Evolutionary conservation across 352 stramenopile genomes (phyloP).

Genomic region (Albugo candida): DNA sequence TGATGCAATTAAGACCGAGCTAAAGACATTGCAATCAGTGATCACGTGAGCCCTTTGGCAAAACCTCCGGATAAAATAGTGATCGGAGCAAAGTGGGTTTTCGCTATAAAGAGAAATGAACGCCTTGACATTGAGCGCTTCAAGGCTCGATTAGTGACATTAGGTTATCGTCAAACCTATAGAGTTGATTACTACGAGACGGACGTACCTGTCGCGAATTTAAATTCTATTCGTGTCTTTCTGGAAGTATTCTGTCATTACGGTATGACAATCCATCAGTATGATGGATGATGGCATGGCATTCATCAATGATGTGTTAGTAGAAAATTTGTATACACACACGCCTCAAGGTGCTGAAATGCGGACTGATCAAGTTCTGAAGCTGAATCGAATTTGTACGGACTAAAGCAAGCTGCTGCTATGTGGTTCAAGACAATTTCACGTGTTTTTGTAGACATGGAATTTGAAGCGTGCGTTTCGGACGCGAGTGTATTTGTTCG

Average conservation of each 20-base stretch:
- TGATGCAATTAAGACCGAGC: slow-evolving; percentile 4
- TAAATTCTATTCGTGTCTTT: slow-evolving; percentile 5
- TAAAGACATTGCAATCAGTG: slow-evolving; percentile 3
- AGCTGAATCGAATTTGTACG: slow-evolving; percentile 13
- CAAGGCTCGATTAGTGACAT: slow-evolving; percentile 5
- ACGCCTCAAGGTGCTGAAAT: slow-evolving; percentile 5
- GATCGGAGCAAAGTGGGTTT: slow-evolving; percentile 11
- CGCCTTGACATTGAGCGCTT: slow-evolving; percentile 1
- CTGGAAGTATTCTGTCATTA: background rate
- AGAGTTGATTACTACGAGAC: slow-evolving; percentile 6
- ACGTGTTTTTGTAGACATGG: slow-evolving; percentile 1
- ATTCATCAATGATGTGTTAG: slow-evolving; percentile 14
- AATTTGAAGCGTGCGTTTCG: background rate
- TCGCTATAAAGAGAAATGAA: slow-evolving; percentile 7
- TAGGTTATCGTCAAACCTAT: slow-evolving; percentile 3
- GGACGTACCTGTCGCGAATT: slow-evolving; percentile 7
- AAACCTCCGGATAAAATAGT: slow-evolving; percentile 1
- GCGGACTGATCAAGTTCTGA: slow-evolving; percentile 7
- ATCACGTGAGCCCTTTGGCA: slow-evolving; percentile 6
- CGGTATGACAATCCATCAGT: slow-evolving; percentile 1
- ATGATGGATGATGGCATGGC: slow-evolving; percentile 12
- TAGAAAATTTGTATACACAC: slow-evolving; percentile 11
- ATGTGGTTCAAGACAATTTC: slow-evolving; percentile 14
- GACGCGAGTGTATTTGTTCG: background rate
- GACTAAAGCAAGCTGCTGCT: slow-evolving; percentile 14